phyloP scores from a whole-genome alignment of 495 filamentous ascomycete genomes.

The Entonaema liquescens region DNA sequence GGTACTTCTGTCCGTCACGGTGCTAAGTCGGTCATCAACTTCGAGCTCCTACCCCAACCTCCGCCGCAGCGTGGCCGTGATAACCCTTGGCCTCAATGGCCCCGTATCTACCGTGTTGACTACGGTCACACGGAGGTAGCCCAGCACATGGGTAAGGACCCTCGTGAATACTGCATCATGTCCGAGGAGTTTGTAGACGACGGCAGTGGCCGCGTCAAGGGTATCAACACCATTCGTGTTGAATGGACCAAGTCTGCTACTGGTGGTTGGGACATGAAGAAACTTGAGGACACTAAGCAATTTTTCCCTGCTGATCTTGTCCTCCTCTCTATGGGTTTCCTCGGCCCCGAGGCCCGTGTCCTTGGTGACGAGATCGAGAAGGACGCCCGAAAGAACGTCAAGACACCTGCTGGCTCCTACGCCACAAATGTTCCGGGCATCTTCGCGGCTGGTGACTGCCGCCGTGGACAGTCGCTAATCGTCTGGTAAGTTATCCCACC shows the following conservation, averaged over 20 bases:
- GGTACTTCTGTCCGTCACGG: constrained; percentile 98
- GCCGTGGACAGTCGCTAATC: constrained; percentile 94
- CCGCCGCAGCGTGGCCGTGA: constrained; percentile 92
- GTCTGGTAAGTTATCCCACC: constrained; percentile 77
- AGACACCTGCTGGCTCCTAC: constrained; percentile 91
- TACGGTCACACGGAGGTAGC: constrained; percentile 98
- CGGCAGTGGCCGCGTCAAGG: constrained; percentile 86
- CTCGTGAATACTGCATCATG: constrained; percentile 99
- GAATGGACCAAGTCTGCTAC: constrained; percentile 93
- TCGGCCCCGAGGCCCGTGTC: constrained; percentile 91
- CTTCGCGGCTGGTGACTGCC: constrained; percentile 96
- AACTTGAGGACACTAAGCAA: constrained; percentile 90
- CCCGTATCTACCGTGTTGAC: constrained; percentile 96
- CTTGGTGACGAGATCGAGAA: constrained; percentile 89
- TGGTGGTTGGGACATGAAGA: constrained; percentile 99
- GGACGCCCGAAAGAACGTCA: constrained; percentile 95
- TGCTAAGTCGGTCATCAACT: constrained; percentile 96
- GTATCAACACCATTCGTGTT: constrained; percentile 96
- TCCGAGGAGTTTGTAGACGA: constrained; percentile 97
- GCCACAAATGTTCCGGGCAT: constrained; percentile 87
- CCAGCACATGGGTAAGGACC: constrained; percentile 96
- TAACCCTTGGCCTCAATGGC: constrained; percentile 99
- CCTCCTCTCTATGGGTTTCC: constrained; percentile 97
- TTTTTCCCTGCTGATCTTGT: constrained; percentile 98
- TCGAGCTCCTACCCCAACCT: constrained; percentile 95